Percentiles rank a stretch among this genome's conserved stretches.
Evolutionary conservation across 169 alveolate species (phyloP).

Genomic region (Eimeria zaria): DNA sequence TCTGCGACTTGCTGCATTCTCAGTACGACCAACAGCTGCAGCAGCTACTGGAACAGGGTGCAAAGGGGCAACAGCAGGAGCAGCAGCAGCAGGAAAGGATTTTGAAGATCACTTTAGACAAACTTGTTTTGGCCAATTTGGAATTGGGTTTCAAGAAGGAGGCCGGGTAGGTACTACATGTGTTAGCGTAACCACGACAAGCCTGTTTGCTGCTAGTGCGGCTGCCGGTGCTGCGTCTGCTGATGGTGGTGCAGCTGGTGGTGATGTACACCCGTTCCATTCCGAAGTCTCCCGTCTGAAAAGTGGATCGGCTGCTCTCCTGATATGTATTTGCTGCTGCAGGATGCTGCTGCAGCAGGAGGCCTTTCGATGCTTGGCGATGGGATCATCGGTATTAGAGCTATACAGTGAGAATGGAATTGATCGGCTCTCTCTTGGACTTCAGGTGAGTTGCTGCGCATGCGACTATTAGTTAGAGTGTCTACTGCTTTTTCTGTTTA

Average conservation of each 20-base stretch:
- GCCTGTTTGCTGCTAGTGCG: background rate
- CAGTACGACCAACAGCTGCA: constrained; percentile 59
- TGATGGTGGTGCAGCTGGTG: background rate
- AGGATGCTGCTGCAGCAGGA: constrained; percentile 79
- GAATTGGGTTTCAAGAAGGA: constrained; percentile 55
- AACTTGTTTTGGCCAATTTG: constrained; percentile 30
- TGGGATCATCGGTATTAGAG: background rate
- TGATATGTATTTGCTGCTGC: background rate
- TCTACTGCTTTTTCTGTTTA: background rate
- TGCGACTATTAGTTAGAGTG: background rate
- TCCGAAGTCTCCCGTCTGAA: background rate
- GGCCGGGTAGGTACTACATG: constrained; percentile 17
- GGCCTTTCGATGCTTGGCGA: constrained; percentile 74
- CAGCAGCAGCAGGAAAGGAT: constrained; percentile 25
- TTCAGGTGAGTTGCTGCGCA: constrained; percentile 20
- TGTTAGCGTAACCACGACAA: background rate
- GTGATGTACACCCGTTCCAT: no score
- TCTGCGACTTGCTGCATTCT: constrained; percentile 48
- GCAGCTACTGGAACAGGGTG: constrained; percentile 21
- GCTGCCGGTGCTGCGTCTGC: background rate
- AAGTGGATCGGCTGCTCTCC: background rate
- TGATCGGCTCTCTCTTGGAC: constrained; percentile 49
- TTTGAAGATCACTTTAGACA: constrained; percentile 31
- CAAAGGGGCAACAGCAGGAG: background rate
- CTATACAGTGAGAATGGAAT: constrained; percentile 49